Percentiles rank a stretch among this genome's conserved stretches.
Evolutionary conservation across 2,329 filamentous ascomycete species (phyloP).

Genomic region (Boeremia lycopersici): DNA sequence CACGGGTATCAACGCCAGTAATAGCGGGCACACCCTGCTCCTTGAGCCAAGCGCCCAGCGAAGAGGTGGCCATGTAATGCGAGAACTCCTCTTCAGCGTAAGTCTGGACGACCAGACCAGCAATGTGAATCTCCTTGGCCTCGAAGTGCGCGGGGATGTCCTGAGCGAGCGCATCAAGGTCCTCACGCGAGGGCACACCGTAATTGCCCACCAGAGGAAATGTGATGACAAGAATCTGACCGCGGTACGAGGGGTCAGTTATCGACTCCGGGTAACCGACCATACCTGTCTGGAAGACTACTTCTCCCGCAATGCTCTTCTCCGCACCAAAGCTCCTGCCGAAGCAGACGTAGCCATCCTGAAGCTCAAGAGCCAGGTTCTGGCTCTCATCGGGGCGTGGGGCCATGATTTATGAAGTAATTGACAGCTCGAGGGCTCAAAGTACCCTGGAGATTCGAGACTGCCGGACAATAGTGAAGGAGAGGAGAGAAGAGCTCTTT

Average conservation of each 20-base stretch:
- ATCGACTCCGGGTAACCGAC: constrained; percentile 96
- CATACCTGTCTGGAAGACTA: constrained; percentile 99
- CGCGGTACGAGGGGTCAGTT: constrained; percentile 85
- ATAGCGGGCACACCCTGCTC: constrained; percentile 94
- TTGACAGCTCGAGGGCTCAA: constrained; percentile 44
- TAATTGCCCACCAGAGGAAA: constrained; percentile 98
- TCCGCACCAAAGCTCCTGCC: constrained; percentile 96
- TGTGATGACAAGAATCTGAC: constrained; percentile 94
- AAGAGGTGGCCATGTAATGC: constrained; percentile 89
- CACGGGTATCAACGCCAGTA: constrained; percentile 91
- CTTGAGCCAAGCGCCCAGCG: constrained; percentile 92
- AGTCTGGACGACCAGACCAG: constrained; percentile 86
- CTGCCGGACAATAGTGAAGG: constrained; percentile 39
- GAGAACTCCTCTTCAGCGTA: constrained; percentile 96
- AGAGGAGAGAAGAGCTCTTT: constrained; percentile 22
- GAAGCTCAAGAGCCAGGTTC: constrained; percentile 85
- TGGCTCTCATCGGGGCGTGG: constrained; percentile 51
- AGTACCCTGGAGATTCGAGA: constrained; percentile 39
- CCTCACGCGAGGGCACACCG: constrained; percentile 87
- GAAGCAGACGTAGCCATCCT: constrained; percentile 89
- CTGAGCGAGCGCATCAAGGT: constrained; percentile 81
- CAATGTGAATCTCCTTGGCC: constrained; percentile 88
- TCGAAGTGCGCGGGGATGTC: constrained; percentile 94
- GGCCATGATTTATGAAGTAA: constrained; percentile 39
- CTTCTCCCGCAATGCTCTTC: constrained; percentile 92